Evolutionary conservation across 1,284 basidiomycete genomes (phyloP).

Genomic region (Wallemia hederae): DNA sequence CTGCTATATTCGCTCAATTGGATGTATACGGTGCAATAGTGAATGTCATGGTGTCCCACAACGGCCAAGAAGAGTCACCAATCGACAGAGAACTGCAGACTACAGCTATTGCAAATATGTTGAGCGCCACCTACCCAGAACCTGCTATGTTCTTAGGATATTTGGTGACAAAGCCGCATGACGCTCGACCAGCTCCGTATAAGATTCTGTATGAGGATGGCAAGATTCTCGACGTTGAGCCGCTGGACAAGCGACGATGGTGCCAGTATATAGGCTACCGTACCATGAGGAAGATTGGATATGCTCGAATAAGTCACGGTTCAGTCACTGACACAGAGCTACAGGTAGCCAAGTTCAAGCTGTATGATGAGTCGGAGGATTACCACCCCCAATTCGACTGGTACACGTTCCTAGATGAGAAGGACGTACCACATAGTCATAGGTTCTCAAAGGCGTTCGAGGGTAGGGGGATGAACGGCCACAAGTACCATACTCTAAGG

Average conservation of each 20-base stretch:
- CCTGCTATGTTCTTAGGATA: slow-evolving; percentile 51
- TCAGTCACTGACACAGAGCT: slow-evolving; percentile 41
- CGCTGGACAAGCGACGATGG: slow-evolving; percentile 40
- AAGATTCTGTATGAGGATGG: slow-evolving; percentile 29
- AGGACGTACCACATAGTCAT: neutral
- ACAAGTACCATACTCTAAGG: neutral
- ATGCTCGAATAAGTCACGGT: slow-evolving; percentile 36
- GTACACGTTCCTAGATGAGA: neutral
- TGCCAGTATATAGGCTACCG: slow-evolving; percentile 69
- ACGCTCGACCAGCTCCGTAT: slow-evolving; percentile 47
- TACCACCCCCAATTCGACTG: neutral
- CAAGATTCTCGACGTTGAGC: slow-evolving; percentile 30
- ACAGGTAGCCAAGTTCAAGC: slow-evolving; percentile 48
- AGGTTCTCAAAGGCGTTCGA: neutral
- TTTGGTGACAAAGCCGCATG: slow-evolving; percentile 44
- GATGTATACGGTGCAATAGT: slow-evolving; percentile 54
- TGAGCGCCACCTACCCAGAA: slow-evolving; percentile 36
- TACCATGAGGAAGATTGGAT: slow-evolving; percentile 17
- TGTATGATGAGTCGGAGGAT: slow-evolving; percentile 19
- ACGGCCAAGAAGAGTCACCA: slow-evolving; percentile 63
- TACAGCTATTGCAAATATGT: slow-evolving; percentile 46
- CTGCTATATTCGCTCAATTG: slow-evolving; percentile 64
- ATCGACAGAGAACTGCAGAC: slow-evolving; percentile 70
- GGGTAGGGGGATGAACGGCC: neutral
- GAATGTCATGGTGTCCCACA: slow-evolving; percentile 61